Evolutionary conservation across 305 asterid species (phyloP).

Genomic region (Solanum aculeatissimum): DNA sequence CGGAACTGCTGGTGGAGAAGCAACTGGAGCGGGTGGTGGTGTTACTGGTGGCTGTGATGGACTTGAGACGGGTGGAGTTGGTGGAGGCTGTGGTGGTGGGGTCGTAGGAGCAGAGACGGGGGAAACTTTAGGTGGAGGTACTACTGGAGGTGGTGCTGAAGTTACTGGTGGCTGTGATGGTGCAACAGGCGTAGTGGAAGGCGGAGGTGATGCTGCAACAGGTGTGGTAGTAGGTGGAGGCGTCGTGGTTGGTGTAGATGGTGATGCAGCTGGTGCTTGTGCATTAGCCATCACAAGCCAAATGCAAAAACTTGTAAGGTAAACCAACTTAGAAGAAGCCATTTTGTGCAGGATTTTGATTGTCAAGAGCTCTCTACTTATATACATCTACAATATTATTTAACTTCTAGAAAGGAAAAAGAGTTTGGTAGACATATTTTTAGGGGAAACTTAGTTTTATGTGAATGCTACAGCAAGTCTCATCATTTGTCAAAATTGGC

Average conservation of each 20-base stretch:
- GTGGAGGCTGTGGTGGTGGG: constrained; percentile 33
- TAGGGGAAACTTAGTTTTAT: constrained; percentile 27
- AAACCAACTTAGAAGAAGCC: constrained; percentile 37
- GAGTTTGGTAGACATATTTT: constrained; percentile 37
- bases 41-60: constrained; percentile 20
- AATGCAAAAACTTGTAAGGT: constrained; percentile 35
- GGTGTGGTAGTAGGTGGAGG: constrained; percentile 26
- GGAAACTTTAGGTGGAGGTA: constrained; percentile 17
- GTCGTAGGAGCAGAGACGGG: constrained; percentile 17
- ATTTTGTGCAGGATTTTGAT: constrained; percentile 28
- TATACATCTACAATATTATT: constrained; percentile 11
- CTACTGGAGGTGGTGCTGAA: constrained; percentile 18
- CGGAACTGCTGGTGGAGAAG: constrained; percentile 19
- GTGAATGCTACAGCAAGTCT: constrained; percentile 24
- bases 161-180: constrained; percentile 23
- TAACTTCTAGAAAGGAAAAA: background rate
- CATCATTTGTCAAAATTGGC: constrained; percentile 12
- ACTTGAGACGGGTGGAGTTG: constrained; percentile 21
- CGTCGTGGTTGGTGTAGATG: constrained; percentile 26
- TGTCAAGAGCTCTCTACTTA: constrained; percentile 22
- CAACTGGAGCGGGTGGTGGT: constrained; percentile 11
- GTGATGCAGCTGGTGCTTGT: constrained; percentile 81
- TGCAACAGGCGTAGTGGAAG: constrained; percentile 15
- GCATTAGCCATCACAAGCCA: constrained; percentile 43
- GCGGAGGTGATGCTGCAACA: background rate